phyloP scores from a whole-genome alignment of 2,329 filamentous ascomycete genomes.

The Cladosporium sp. region DNA sequence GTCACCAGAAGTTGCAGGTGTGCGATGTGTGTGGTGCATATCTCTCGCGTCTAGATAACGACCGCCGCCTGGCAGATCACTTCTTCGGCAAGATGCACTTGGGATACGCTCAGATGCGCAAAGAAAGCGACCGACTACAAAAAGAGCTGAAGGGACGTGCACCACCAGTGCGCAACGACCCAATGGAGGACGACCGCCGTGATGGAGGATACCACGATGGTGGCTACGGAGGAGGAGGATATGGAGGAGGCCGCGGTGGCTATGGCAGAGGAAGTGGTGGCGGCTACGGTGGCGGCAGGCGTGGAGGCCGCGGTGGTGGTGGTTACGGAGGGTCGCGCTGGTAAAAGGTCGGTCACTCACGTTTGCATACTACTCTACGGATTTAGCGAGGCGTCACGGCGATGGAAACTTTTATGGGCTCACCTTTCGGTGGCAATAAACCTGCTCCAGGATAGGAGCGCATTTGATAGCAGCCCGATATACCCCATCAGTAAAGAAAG shows the following conservation, averaged over 20 bases:
- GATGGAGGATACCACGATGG: conserved; percentile 38
- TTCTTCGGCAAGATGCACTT: conserved; percentile 99
- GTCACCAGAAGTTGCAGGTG: conserved; percentile 97
- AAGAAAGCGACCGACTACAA: conserved; percentile 82
- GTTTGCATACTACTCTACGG: conserved; percentile 4
- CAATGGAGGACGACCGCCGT: conserved; percentile 39
- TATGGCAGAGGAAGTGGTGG: conserved; percentile 8
- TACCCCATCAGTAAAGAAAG: background rate
- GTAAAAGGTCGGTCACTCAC: conserved; percentile 6
- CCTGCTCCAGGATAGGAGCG: conserved; percentile 1
- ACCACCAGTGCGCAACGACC: conserved; percentile 58
- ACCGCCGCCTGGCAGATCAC: conserved; percentile 88
- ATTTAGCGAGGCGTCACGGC: conserved; percentile 9
- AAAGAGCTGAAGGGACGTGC: conserved; percentile 78
- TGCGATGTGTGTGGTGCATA: conserved; percentile 99
- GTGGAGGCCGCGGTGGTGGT: conserved; percentile 6
- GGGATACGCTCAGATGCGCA: conserved; percentile 96
- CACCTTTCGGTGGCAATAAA: background rate
- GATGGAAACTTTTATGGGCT: background rate
- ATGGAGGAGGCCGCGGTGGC: conserved; percentile 23
- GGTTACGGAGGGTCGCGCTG: conserved; percentile 14
- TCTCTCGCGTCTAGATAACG: conserved; percentile 87
- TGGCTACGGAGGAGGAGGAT: conserved; percentile 42
- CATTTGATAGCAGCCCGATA: conserved; percentile 1
- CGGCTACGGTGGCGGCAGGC: background rate